Evolutionary conservation across 2,329 filamentous ascomycete genomes (phyloP).

Genomic region (Byssothecium circinans): DNA sequence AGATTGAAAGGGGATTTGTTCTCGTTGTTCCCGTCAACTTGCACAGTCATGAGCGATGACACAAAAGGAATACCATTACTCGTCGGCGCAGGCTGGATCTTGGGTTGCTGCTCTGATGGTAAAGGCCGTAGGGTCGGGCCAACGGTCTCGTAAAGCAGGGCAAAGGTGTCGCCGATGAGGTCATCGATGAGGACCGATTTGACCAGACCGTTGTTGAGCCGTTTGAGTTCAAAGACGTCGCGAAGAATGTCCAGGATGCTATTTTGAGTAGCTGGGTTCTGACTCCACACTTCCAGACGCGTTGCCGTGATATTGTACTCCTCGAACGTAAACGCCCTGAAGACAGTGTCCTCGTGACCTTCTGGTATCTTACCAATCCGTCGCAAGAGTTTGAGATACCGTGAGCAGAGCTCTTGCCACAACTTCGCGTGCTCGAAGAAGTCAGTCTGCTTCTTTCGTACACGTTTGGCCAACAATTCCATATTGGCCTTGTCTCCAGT

Average conservation of each 20-base stretch:
- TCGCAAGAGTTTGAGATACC: constrained; percentile 63
- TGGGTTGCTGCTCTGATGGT: constrained; percentile 47
- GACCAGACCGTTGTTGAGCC: constrained; percentile 83
- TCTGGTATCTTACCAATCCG: constrained; percentile 59
- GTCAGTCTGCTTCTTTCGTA: constrained; percentile 80
- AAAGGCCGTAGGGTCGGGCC: constrained; percentile 58
- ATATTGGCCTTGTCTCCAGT: constrained; percentile 74
- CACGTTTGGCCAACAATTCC: constrained; percentile 75
- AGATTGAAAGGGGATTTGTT: constrained; percentile 26
- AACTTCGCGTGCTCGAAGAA: constrained; percentile 64
- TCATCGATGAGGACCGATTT: constrained; percentile 87
- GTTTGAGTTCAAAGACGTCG: constrained; percentile 70
- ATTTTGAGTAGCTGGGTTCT: constrained; percentile 51
- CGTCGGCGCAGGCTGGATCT: constrained; percentile 10
- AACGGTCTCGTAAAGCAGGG: constrained; percentile 70
- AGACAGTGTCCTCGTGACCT: constrained; percentile 65
- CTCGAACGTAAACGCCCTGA: constrained; percentile 65
- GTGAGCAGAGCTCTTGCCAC: constrained; percentile 63
- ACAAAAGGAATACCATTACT: constrained; percentile 27
- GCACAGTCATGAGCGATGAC: constrained; percentile 36
- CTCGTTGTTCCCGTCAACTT: constrained; percentile 32
- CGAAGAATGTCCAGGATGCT: constrained; percentile 63
- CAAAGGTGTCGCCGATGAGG: constrained; percentile 88
- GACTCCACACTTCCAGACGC: constrained; percentile 62
- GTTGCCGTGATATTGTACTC: constrained; percentile 64